A percentile compares a stretch with the other conserved stretches of the same genome.
These are phyloP conservation scores for Amoeboradix gromovi DNA, from an alignment of 371 early-diverging fungal species.

Conservation along the genomic window DNA sequence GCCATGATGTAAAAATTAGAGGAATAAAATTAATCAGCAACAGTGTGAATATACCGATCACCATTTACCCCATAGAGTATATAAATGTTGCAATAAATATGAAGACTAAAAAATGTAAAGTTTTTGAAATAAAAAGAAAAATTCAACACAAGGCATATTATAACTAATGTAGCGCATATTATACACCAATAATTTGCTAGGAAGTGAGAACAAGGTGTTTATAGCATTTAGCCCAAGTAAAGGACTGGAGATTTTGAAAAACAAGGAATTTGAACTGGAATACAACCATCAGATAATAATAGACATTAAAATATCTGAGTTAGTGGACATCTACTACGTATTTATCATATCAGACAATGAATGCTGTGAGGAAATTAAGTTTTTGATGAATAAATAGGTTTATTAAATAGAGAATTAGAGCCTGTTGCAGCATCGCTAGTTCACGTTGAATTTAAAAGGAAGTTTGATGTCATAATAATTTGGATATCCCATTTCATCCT, in stretches of 20 bases:
- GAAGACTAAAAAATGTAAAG: too few relatives aligned
- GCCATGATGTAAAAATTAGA: too few relatives aligned
- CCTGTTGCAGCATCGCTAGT: too few relatives aligned
- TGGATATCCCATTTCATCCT: background rate
- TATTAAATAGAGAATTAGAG: too few relatives aligned
- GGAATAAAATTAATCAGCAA: too few relatives aligned
- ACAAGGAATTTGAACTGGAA: background rate
- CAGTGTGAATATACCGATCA: too few relatives aligned
- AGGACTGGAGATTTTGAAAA: background rate
- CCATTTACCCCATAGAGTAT: too few relatives aligned
- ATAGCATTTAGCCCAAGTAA: background rate
- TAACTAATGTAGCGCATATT: background rate
- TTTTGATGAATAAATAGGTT: background rate
- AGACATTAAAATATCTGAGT: background rate
- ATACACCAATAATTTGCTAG: background rate
- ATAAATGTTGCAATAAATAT: too few relatives aligned
- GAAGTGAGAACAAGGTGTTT: background rate
- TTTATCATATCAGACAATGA: background rate
- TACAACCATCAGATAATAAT: background rate
- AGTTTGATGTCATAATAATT: background rate
- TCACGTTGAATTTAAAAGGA: too few relatives aligned
- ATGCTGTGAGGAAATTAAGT: background rate
- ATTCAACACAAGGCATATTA: background rate
- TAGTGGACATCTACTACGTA: background rate
- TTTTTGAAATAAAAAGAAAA: background rate